Evolutionary conservation across 208 protist species (phyloP), one percentile per base, ranked within the genome.

Genomic region (Balamuthia mandrillaris): DNA sequence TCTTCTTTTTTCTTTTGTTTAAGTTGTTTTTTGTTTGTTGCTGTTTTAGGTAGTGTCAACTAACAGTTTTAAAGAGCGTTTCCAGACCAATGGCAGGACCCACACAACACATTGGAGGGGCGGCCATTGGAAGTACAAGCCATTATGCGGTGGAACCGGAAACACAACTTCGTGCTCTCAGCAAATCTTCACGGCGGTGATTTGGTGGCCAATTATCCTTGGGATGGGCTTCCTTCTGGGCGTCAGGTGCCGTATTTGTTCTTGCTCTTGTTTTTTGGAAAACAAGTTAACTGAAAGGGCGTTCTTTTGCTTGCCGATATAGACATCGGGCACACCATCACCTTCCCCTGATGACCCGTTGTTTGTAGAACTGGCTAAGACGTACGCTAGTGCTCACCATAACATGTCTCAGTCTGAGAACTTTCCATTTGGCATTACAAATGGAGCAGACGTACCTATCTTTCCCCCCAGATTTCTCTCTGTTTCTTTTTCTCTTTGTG

Each of bases 111-210:
- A n/a, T 24, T 16, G 14, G 3, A 52, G 44, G 14, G 29, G 79
- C 47, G n/a, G 10, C 44, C 88, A 87, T 58, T 60, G 10, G 33
- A 68, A 85, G 47, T n/a, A 27, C 16, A 29, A n/a, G 52, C 70
- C n/a, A 44, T 92, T 37, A 88, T 90, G 87, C 27, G 79, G 75
- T 92, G 85, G 85, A 78, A 79, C 2, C 51, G 41, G 29, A 33
- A 35, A 45, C 33, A 86, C 51, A 24, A 85, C 42, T 92, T 92
- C 61, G 88, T 89, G 0, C 78, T 92, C 14, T 87, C 87, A 21
- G 87, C 89, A 45, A 92, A 92, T 58, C 33, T 90, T 6, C 89
- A 92, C 60, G 89, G 86, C 18, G 89, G 89, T 37, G 27, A 74
- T 12, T 33, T 92, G 6, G 89, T 92, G 9, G 89, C 88, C 14